phyloP scores from a whole-genome alignment of 495 filamentous ascomycete species.

The Barbatosphaeria neglecta region DNA sequence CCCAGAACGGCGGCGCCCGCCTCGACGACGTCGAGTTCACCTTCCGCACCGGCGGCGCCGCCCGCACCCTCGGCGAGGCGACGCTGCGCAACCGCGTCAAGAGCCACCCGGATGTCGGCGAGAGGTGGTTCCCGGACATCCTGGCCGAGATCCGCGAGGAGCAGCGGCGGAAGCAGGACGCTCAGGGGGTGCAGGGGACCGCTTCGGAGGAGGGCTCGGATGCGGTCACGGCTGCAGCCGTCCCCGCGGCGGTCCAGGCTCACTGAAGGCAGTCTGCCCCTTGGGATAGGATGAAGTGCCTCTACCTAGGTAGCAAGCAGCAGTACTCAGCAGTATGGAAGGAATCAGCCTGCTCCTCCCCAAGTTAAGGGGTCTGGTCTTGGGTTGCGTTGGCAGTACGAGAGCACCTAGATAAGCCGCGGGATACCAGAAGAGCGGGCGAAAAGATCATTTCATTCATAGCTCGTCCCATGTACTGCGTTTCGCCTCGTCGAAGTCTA shows the following conservation, averaged over 20 bases:
- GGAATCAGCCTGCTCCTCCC: too few species aligned
- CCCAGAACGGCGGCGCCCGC: constrained; percentile 31
- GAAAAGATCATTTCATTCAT: not conserved
- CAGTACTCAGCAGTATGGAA: not conserved
- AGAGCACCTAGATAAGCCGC: too few species aligned
- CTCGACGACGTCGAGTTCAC: constrained; percentile 71
- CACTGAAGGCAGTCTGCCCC: constrained; percentile 13
- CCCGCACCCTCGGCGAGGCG: constrained; percentile 65
- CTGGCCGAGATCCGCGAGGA: constrained; percentile 36
- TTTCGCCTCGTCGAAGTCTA: too few species aligned
- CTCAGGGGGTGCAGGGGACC: constrained; percentile 13
- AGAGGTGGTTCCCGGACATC: constrained; percentile 72
- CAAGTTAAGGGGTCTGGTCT: too few species aligned
- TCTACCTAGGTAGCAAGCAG: not conserved
- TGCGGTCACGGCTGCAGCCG: constrained; percentile 2
- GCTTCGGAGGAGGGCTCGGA: constrained; percentile 7
- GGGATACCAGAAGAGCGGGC: too few species aligned
- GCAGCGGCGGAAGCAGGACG: constrained; percentile 22
- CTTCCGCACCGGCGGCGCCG: constrained; percentile 49
- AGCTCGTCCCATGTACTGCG: too few species aligned
- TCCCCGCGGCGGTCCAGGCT: constrained; percentile 10
- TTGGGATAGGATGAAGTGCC: not conserved
- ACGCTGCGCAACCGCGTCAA: constrained; percentile 79
- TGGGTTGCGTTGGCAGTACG: too few species aligned
- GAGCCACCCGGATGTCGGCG: constrained; percentile 83